Evolutionary conservation across 495 filamentous ascomycete species (phyloP).

Genomic region (Xylaria scruposa): DNA sequence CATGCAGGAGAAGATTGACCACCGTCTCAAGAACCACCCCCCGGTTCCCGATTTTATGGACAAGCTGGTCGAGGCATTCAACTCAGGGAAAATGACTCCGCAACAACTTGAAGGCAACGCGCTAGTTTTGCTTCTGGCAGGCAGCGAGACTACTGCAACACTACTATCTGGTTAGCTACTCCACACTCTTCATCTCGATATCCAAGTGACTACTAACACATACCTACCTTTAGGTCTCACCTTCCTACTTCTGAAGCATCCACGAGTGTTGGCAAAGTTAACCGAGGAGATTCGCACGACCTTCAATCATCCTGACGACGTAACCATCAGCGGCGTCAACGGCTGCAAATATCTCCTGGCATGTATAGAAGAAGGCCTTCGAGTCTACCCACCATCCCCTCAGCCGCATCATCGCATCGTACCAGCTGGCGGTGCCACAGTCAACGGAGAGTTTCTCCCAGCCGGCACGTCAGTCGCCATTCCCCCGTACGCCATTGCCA

Average conservation of each 20-base stretch:
- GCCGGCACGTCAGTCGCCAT: conserved; percentile 44
- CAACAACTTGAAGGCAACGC: conserved; percentile 44
- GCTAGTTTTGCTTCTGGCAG: conserved; percentile 51
- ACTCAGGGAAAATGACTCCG: conserved; percentile 43
- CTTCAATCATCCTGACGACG: conserved; percentile 56
- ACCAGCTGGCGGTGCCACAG: conserved; percentile 47
- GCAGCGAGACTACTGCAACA: conserved; percentile 66
- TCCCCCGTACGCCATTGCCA: conserved; percentile 42
- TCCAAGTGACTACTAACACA: background rate
- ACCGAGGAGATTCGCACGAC: conserved; percentile 54
- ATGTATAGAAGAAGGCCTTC: conserved; percentile 61
- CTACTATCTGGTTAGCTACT: conserved; percentile 46
- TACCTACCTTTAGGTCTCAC: conserved; percentile 33
- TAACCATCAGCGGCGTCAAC: conserved; percentile 53
- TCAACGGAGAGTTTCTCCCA: conserved; percentile 53
- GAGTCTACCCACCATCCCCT: conserved; percentile 63
- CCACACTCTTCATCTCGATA: too few species aligned
- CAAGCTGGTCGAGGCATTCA: conserved; percentile 27
- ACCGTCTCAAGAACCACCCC: conserved; percentile 20
- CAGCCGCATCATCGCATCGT: conserved; percentile 50
- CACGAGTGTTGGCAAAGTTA: conserved; percentile 47
- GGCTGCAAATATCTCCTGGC: conserved; percentile 60
- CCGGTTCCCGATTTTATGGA: conserved; percentile 26
- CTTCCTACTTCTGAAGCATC: conserved; percentile 58
- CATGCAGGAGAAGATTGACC: conserved; percentile 17